A percentile compares a stretch with the other conserved stretches of the same genome.
Conservation (phyloP, 805 yeast species). For the Candida montana region DNA sequence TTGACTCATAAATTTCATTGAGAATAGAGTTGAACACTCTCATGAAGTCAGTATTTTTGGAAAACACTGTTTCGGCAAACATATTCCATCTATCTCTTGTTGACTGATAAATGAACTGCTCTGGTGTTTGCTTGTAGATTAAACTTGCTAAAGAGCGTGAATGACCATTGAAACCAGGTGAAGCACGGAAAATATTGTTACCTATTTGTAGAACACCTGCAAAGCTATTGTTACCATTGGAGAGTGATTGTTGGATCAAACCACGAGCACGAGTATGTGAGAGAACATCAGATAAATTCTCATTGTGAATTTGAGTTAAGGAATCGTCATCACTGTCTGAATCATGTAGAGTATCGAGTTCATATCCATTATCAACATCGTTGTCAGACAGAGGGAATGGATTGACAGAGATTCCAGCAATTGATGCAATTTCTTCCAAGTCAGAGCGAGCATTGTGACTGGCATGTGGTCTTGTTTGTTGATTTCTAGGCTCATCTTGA, state of each 20-base stretch:
- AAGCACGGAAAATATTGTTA: neutral
- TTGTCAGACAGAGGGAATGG: conserved; percentile 8
- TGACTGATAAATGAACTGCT: conserved; percentile 27
- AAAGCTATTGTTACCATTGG: neutral
- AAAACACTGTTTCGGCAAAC: conserved; percentile 44
- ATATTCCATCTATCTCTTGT: conserved; percentile 70
- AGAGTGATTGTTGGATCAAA: neutral
- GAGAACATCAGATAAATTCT: neutral
- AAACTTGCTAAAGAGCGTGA: no score
- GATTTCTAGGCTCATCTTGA: no score
- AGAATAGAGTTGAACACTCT: conserved; percentile 39
- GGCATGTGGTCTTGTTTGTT: no score
- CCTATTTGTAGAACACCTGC: neutral
- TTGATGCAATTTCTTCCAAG: neutral
- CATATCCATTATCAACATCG: conserved; percentile 12
- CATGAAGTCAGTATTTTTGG: conserved; percentile 31
- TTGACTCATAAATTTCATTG: conserved; percentile 43
- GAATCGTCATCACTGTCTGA: conserved; percentile 23
- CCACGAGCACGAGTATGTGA: conserved; percentile 3
- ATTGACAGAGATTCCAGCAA: neutral
- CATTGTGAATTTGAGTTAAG: conserved; percentile 2
- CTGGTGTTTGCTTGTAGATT: neutral
- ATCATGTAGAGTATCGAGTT: conserved; percentile 8
- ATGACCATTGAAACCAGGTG: neutral
- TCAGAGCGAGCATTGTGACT: no score